Base-by-base conservation (phyloP, 2,329 filamentous ascomycete species). In the Cladosporium halotolerans region DNA sequence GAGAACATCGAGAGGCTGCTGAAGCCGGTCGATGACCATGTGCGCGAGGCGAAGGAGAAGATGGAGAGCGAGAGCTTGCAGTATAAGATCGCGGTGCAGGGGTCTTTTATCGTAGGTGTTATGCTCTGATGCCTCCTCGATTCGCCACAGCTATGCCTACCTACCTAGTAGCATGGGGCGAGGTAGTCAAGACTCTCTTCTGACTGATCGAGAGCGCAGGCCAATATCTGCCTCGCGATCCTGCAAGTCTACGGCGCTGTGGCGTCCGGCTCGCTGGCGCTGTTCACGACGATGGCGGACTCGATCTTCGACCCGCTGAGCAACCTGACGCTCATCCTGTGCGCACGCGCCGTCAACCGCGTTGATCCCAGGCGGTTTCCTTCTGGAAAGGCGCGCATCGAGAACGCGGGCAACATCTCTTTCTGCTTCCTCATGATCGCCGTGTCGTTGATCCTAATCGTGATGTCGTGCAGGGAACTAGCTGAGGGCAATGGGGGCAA, bases 231-330 rank as follows among this genome's bases (percentile, higher is more conserved):
- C 28, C 79, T 99, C 5, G 83, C 91, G 0, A 78, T 78, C 3
- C 77, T 99, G 14, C 93, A 99, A 71, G 75, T 96, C 36, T 99
- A 95, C 68, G 93, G 86, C 41, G 93, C 93, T 57, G 80, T 89
- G 43, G 82, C 87, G 0, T 96, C 91, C 0, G 84, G 86, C 44
- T 96, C 90, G n/a, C 80, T 97, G 34, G 96, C 92, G 4, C 83
- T 99, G 44, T 96, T 97, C 74, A 96, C 93, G 13, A 99, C 92
- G 58, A 95, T 95, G 88, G 92, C 91, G 13, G 93, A 99, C 71
- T 84, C 91, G 48, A 79, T 97, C 60, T 97, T 97, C 72, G 93
- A 97, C 67, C 93, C 90, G 8, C 68, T 95, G 64, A 92, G 87
- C 65, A 96, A 96, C 65, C 69, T 96, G 49, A 92, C 88, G 1